Percentiles rank a stretch among this genome's conserved stretches.
Conservation (phyloP, 1,284 basidiomycete species). For the Melampsora americana region DNA sequence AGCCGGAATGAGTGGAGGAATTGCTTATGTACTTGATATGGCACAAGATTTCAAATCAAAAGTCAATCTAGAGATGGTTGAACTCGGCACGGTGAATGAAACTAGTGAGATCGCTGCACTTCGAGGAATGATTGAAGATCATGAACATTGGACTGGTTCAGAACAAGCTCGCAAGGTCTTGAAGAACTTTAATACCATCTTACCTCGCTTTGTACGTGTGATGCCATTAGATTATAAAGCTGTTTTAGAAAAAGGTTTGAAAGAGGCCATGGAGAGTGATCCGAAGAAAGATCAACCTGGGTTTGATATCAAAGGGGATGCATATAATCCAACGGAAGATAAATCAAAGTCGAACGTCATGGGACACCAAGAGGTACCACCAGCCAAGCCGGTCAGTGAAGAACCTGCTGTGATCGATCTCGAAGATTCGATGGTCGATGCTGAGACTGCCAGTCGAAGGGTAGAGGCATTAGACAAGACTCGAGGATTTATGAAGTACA, state of each 20-base stretch:
- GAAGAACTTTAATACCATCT: constrained; percentile 81
- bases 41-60: constrained; percentile 85
- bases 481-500: constrained; percentile 96
- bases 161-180: constrained; percentile 86
- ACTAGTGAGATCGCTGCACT: constrained; percentile 88
- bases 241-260: constrained; percentile 68
- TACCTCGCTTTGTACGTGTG: constrained; percentile 88
- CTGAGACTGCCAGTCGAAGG: constrained; percentile 72
- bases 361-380: constrained; percentile 45
- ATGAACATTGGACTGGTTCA: constrained; percentile 89
- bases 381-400: constrained; percentile 59
- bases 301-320: constrained; percentile 66
- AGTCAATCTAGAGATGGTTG: constrained; percentile 93
- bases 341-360: constrained; percentile 47
- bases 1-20: constrained; percentile 94
- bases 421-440: constrained; percentile 86
- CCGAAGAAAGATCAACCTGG: constrained; percentile 71
- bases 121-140: constrained; percentile 86
- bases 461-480: constrained; percentile 78
- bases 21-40: constrained; percentile 90
- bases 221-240: constrained; percentile 95
- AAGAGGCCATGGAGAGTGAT: constrained; percentile 77
- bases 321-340: constrained; percentile 54
- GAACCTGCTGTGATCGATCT: constrained; percentile 80
- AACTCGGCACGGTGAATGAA: constrained; percentile 86